phyloP scores from a whole-genome alignment of 169 alveolate species.

The Plasmodium berghei region DNA sequence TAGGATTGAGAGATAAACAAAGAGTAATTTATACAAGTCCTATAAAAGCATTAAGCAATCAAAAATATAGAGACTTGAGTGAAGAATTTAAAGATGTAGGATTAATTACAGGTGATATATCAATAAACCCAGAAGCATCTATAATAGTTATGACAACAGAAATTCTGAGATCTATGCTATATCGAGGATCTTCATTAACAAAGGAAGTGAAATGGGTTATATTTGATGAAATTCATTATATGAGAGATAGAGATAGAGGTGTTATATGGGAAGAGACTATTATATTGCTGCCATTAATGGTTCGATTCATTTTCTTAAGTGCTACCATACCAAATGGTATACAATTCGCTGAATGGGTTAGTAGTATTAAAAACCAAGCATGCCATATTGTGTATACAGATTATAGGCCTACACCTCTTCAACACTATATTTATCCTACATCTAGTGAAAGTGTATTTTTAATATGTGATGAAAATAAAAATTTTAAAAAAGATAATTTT shows the following conservation, averaged over 20 bases:
- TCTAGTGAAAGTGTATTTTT: constrained; percentile 96
- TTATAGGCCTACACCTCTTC: constrained; percentile 98
- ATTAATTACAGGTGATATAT: constrained; percentile 99
- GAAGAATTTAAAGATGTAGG: constrained; percentile 99
- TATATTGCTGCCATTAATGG: constrained; percentile 94
- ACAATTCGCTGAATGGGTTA: constrained; percentile 99
- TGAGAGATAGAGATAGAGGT: constrained; percentile 99
- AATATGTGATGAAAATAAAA: constrained; percentile 96
- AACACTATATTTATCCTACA: constrained; percentile 96
- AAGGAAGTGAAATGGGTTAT: constrained; percentile 93
- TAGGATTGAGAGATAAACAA: constrained; percentile 95
- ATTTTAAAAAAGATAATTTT: constrained; percentile 87
- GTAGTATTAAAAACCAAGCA: constrained; percentile 97
- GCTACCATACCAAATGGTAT: constrained; percentile 99
- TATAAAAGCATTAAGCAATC: constrained; percentile 98
- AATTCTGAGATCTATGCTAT: constrained; percentile 97
- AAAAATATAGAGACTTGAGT: constrained; percentile 98
- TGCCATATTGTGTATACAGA: constrained; percentile 98
- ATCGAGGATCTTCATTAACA: constrained; percentile 97
- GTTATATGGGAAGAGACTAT: constrained; percentile 99
- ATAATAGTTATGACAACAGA: constrained; percentile 99
- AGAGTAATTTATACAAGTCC: constrained; percentile 99
- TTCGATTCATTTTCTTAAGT: constrained; percentile 96
- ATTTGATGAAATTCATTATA: constrained; percentile 99
- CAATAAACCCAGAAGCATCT: constrained; percentile 97